Percentiles rank a stretch among this genome's conserved stretches.
Evolutionary conservation across 306 rosid species (phyloP).

Genomic region (Cotoneaster glaucophyllus): DNA sequence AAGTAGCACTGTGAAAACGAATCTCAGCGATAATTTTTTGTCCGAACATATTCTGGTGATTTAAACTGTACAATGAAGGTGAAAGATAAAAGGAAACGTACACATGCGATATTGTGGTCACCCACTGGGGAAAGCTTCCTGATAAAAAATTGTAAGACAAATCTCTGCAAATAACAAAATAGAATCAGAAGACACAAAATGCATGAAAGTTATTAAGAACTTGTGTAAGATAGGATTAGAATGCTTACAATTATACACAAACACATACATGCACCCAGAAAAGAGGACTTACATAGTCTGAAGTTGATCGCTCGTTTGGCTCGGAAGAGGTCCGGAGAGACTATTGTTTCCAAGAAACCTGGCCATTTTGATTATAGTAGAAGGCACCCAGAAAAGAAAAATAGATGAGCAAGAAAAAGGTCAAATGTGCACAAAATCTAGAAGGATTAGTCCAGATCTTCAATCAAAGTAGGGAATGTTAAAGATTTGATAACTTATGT

Average conservation of each 20-base stretch:
- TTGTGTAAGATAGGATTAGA: neutral
- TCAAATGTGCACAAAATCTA: neutral
- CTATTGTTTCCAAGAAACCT: constrained; percentile 36
- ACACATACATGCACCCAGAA: neutral
- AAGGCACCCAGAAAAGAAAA: neutral
- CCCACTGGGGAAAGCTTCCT: constrained; percentile 23
- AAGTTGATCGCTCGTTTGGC: constrained; percentile 1
- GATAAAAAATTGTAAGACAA: constrained; percentile 20
- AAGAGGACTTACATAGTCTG: constrained; percentile 12
- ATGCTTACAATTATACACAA: neutral
- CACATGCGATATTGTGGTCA: neutral
- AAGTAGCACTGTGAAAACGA: neutral
- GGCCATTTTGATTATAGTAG: neutral
- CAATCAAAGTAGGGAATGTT: too few relatives aligned
- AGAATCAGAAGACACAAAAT: neutral
- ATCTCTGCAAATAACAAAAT: constrained; percentile 12
- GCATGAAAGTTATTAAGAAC: neutral
- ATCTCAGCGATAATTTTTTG: neutral
- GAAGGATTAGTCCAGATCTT: neutral
- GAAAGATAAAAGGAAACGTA: constrained; percentile 2
- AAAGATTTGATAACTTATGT: neutral
- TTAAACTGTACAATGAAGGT: neutral
- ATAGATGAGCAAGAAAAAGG: neutral
- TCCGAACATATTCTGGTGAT: neutral
- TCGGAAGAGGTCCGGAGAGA: constrained; percentile 22